Evolutionary conservation across 1,284 basidiomycete species (phyloP).

Genomic region (Neonothopanus nambi): DNA sequence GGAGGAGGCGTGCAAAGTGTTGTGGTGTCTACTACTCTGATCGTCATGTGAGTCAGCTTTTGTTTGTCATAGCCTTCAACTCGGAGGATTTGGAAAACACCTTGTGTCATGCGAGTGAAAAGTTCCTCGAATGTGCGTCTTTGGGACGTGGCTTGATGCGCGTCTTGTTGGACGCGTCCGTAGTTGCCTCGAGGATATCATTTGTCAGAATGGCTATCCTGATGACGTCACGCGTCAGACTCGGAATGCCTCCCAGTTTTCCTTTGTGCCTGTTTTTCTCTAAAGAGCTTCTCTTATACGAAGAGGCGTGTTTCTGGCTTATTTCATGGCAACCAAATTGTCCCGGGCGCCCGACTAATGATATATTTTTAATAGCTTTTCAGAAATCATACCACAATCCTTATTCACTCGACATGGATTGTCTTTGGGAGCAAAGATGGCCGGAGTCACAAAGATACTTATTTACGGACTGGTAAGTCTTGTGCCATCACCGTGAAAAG

Average conservation of each 20-base stretch:
- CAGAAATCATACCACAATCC: constrained; percentile 91
- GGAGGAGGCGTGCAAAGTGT: constrained; percentile 85
- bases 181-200: no score
- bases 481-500: background rate
- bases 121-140: no score
- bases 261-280: no score
- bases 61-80: background rate
- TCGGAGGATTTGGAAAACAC: no score
- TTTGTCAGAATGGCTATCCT: no score
- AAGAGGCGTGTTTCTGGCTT: no score
- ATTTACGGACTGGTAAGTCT: constrained; percentile 67
- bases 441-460: constrained; percentile 69
- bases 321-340: background rate
- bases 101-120: no score
- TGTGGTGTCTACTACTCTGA: constrained; percentile 80
- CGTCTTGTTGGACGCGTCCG: no score
- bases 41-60: constrained; percentile 69
- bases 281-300: no score
- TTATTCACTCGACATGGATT: constrained; percentile 94
- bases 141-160: no score
- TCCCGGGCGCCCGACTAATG: constrained; percentile 6
- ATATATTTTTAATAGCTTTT: constrained; percentile 61
- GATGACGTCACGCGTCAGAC: no score
- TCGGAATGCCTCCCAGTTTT: no score
- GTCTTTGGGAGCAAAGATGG: constrained; percentile 89